Base-by-base conservation (phyloP, 2,329 filamentous ascomycete species). In the Fusarium xylarioides region DNA sequence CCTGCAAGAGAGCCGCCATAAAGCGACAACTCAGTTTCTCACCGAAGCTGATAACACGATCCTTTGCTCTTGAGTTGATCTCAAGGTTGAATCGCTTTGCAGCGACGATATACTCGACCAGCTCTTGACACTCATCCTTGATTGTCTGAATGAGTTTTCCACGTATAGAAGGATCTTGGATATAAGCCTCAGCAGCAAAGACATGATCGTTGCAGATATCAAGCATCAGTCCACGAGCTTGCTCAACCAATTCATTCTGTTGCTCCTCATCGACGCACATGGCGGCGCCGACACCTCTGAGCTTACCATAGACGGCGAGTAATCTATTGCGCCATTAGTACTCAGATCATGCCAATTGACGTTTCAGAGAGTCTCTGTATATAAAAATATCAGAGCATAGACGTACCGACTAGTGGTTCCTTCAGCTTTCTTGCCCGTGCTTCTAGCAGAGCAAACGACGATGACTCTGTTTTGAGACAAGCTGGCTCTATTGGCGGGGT, bases 11-110 rank as follows among this genome's bases (percentile, higher is more conserved):
- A 11, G 92, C 91, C 28, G 95, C 89, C 92, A 99, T 95, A 81
- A 96, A 96, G 37, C 92, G 89, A 82, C 95, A 98, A 83, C 94
- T 97, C 75, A 99, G 86, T 85, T 97, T 98, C 87, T 99, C 96
- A 62, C 96, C 96, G 76, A 96, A 95, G 81, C 95, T 97, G 69
- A 98, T 92, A 70, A 99, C 94, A 76, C 95, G 92, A 79, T 96
- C 93, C 81, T 95, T 93, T 66, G 91, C 92, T 77, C 92, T 88
- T 11, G 92, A 89, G 80, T 93, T 94, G 78, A 95, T 92, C 81
- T 95, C 93, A 46, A 92, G 84, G 79, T 91, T 90, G 82, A 91
- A 92, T 72, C 90, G 86, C 80, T 89, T 90, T 15, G 89, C 88
- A 4, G 89, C 90, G 37, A 86, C 83, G 64, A 91, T 87, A 77